These are phyloP conservation scores for Hymenoscyphus scutula DNA, from an alignment of 2,329 filamentous ascomycete species.

Conservation along the genomic window DNA sequence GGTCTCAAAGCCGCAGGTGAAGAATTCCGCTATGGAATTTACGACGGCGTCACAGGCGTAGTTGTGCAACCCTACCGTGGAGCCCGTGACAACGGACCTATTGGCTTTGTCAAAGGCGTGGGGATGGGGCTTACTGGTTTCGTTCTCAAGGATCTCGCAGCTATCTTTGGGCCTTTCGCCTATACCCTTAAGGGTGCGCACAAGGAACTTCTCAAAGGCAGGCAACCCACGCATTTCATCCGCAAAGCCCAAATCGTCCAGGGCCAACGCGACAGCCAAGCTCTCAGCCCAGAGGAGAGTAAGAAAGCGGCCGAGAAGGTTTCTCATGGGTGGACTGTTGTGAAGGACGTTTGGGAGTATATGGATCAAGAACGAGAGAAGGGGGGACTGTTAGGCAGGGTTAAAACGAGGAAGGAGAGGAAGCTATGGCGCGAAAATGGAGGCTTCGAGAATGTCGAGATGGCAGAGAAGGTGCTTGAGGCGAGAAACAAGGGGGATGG, in stretches of 20 bases:
- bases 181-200: slow-evolving; percentile 64
- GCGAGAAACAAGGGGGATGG: slow-evolving; percentile 46
- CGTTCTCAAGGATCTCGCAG: slow-evolving; percentile 63
- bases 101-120: slow-evolving; percentile 51
- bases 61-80: slow-evolving; percentile 58
- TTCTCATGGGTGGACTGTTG: slow-evolving; percentile 42
- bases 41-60: slow-evolving; percentile 63
- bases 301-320: slow-evolving; percentile 36
- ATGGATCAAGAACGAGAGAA: slow-evolving; percentile 37
- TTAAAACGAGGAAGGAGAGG: slow-evolving; percentile 38
- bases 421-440: slow-evolving; percentile 42
- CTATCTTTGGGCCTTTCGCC: slow-evolving; percentile 57
- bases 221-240: slow-evolving; percentile 52
- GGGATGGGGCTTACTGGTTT: slow-evolving; percentile 64
- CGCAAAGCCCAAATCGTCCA: slow-evolving; percentile 58
- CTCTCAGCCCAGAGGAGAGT: slow-evolving; percentile 38
- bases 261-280: slow-evolving; percentile 48
- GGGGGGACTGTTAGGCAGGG: slow-evolving; percentile 33
- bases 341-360: slow-evolving; percentile 41
- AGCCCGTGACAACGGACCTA: slow-evolving; percentile 52
- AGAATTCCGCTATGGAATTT: slow-evolving; percentile 62
- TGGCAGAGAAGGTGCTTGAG: slow-evolving; percentile 46
- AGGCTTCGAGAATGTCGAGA: slow-evolving; percentile 48
- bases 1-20: slow-evolving; percentile 59
- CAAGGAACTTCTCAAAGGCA: slow-evolving; percentile 55